A percentile compares a stretch with the other conserved stretches of the same genome.
Conservation (phyloP, 192 early-diverging fungal genomes). For the Linnemannia exigua region DNA sequence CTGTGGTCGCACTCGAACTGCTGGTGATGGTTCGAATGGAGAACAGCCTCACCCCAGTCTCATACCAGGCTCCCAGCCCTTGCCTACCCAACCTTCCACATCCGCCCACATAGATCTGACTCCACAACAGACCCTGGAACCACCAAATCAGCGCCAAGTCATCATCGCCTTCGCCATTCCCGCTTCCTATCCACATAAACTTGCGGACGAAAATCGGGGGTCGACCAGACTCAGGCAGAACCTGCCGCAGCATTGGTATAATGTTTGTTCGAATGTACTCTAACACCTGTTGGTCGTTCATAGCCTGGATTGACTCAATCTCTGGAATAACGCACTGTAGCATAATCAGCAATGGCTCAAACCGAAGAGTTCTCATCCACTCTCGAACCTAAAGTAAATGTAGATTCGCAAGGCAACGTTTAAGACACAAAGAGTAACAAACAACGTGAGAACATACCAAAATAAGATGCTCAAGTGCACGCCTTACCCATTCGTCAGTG, state of each 20-base stretch:
- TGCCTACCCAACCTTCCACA: constrained; percentile 57
- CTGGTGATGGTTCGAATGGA: constrained; percentile 34
- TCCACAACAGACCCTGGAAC: constrained; percentile 80
- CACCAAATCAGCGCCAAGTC: constrained; percentile 70
- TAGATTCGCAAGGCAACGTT: neutral
- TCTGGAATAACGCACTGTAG: constrained; percentile 76
- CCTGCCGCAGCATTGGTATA: constrained; percentile 54
- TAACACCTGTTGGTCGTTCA: constrained; percentile 72
- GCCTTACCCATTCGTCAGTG: constrained; percentile 77
- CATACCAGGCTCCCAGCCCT: constrained; percentile 76
- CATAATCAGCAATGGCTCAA: constrained; percentile 76
- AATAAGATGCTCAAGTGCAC: constrained; percentile 43
- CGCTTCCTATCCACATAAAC: constrained; percentile 67
- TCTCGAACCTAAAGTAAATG: constrained; percentile 11
- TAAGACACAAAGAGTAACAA: constrained; percentile 75
- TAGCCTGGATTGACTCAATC: constrained; percentile 74
- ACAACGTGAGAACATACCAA: neutral
- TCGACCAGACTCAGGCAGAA: constrained; percentile 23
- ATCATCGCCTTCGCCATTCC: neutral
- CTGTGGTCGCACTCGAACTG: neutral
- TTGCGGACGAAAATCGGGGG: constrained; percentile 68
- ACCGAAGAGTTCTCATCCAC: constrained; percentile 69
- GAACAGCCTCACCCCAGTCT: constrained; percentile 72
- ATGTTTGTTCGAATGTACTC: constrained; percentile 66
- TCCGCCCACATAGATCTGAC: constrained; percentile 73